These are phyloP conservation scores for Candolleomyces eurysporus DNA, from an alignment of 768 basidiomycete genomes.

Conservation along the genomic window DNA sequence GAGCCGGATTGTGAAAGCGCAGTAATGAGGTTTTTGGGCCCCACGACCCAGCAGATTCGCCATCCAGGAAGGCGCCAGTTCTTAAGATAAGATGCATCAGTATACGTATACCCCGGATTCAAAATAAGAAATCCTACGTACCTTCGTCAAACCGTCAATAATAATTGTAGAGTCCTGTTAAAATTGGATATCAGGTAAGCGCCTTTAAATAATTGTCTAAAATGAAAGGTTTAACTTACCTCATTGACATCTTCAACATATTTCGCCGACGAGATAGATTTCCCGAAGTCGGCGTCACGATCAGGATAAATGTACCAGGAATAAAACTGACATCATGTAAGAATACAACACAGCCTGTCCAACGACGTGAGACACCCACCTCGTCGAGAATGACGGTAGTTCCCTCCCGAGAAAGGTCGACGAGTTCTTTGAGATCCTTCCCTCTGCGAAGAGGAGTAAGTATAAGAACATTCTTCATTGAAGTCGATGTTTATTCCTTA, in stretches of 20 bases:
- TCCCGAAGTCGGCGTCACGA: constrained; percentile 66
- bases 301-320: constrained; percentile 95
- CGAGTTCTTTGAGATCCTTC: constrained; percentile 78
- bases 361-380: constrained; percentile 33
- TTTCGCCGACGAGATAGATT: constrained; percentile 77
- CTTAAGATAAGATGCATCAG: constrained; percentile 34
- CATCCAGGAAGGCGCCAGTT: constrained; percentile 96
- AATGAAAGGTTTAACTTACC: constrained; percentile 28
- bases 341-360: neutral
- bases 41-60: constrained; percentile 92
- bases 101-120: neutral
- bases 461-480: neutral
- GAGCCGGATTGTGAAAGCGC: constrained; percentile 93
- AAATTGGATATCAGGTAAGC: neutral
- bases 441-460: constrained; percentile 43
- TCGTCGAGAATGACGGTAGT: constrained; percentile 87
- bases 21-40: constrained; percentile 83
- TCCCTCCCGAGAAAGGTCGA: constrained; percentile 66
- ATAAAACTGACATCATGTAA: constrained; percentile 65
- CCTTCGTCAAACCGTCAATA: constrained; percentile 93
- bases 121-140: constrained; percentile 16
- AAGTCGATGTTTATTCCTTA: constrained; percentile 16
- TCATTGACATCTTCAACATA: constrained; percentile 86
- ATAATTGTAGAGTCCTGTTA: constrained; percentile 76
- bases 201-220: neutral